Base-by-base conservation (phyloP, 2,329 filamentous ascomycete genomes). In the Aspergillus viridinutans region DNA sequence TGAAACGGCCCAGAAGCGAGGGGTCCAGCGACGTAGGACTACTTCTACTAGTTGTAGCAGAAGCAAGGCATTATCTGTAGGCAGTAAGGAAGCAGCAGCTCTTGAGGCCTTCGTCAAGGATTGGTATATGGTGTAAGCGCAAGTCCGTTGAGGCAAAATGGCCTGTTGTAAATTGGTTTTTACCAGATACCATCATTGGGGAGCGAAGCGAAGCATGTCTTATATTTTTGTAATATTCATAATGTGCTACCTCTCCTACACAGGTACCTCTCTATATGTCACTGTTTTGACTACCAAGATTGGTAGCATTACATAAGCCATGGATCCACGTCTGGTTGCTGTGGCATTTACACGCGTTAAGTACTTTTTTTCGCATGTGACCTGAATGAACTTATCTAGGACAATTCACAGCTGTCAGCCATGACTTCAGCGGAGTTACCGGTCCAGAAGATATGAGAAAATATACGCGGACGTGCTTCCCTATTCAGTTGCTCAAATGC, bases 281-380 rank as follows among this genome's bases (percentile, higher is more conserved):
- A 38, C 5, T 38, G 32, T 38, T 38, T 38, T 38, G 32, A 38
- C 5, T 38, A 14, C 12, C 32, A 2, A 17, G 32, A 38, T 7
- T 17, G 48, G 49, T 50, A 54, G 28, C 20, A 23, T 58, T 35
- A 58, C 49, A 52, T 58, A 60, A 55, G 25, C 54, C 17, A n/a
- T n/a, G n/a, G n/a, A n/a, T 17, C 26, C 52, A 54, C 54, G 7
- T 12, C 8, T 47, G 43, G 64, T 66, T 66, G 64, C 59, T 58
- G 54, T 56, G 59, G 59, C 49, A 63, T 49, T 52, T 52, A 38
- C 32, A 58, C 61, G 61, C 58, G 61, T 66, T 61, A 64, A 65
- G 63, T 65, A 9, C 6, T 20, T 23, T 61, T 61, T 59, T 49
- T 38, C 55, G 57, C 56, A 56, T 51, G 56, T 49, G 40, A 43